These are phyloP conservation scores for Cladosporium phlei DNA, from an alignment of 2,329 filamentous ascomycete genomes.

Conservation along the genomic window DNA sequence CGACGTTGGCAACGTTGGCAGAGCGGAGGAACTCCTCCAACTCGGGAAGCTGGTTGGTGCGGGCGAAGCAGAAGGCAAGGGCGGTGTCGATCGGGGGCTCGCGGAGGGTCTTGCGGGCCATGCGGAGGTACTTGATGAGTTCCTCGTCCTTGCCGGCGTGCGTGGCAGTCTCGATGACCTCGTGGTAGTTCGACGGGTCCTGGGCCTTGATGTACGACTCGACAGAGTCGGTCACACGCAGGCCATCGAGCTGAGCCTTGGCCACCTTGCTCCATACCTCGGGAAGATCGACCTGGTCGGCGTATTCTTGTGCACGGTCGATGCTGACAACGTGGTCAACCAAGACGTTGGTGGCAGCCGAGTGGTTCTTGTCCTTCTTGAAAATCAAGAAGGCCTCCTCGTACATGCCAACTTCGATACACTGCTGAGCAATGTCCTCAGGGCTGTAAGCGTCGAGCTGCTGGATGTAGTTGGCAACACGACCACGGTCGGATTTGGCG, in stretches of 20 bases:
- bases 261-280: conserved; percentile 98
- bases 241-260: conserved; percentile 93
- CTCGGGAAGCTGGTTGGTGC: conserved; percentile 84
- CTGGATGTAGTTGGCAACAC: conserved; percentile 95
- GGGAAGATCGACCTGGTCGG: conserved; percentile 86
- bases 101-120: conserved; percentile 94
- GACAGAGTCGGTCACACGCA: conserved; percentile 86
- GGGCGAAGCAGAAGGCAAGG: conserved; percentile 87
- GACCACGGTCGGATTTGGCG: conserved; percentile 90
- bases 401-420: conserved; percentile 88
- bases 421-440: conserved; percentile 87
- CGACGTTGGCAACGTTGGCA: conserved; percentile 91
- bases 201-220: conserved; percentile 95
- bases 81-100: conserved; percentile 92
- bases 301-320: conserved; percentile 91
- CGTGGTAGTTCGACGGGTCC: conserved; percentile 86
- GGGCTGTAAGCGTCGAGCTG: conserved; percentile 83
- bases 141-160: conserved; percentile 97
- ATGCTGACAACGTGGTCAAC: conserved; percentile 97
- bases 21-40: conserved; percentile 92
- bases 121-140: conserved; percentile 89
- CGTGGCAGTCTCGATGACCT: conserved; percentile 93
- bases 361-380: conserved; percentile 93
- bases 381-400: conserved; percentile 98
- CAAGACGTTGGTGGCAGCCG: conserved; percentile 81